phyloP scores from a whole-genome alignment of 2,329 filamentous ascomycete species.

The Apiospora sp. region DNA sequence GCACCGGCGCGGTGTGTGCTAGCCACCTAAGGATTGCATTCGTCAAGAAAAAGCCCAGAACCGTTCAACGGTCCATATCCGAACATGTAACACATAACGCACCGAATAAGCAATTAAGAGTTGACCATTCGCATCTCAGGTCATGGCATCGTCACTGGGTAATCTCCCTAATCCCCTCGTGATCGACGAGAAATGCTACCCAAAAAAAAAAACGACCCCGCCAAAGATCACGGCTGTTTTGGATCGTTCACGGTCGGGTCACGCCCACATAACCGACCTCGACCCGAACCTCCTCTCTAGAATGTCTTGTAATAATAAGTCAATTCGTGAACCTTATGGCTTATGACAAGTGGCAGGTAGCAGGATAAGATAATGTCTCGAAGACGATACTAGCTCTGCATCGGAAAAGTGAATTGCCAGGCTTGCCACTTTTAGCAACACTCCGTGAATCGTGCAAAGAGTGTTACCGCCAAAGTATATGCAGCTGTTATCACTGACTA shows the following conservation, averaged over 20 bases:
- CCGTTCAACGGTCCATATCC: conserved; percentile 15
- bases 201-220: background rate
- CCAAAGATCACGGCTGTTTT: conserved; percentile 11
- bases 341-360: conserved; percentile 13
- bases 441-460: background rate
- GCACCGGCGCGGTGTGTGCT: background rate
- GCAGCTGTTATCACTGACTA: background rate
- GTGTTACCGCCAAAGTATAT: background rate
- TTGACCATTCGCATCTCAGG: background rate
- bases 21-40: background rate
- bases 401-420: background rate
- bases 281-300: background rate
- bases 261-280: background rate
- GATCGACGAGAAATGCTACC: conserved; percentile 3
- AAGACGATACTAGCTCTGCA: background rate
- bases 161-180: conserved; percentile 12
- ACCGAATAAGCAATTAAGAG: background rate
- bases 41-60: background rate
- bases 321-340: background rate
- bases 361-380: background rate
- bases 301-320: conserved; percentile 2
- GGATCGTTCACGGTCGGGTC: background rate
- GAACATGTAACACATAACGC: background rate
- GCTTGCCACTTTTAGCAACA: background rate
- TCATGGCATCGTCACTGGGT: background rate